A percentile compares a stretch with the other conserved stretches of the same genome.
Conservation (phyloP, 441 rosid genomes). For the Kokia cookei region DNA sequence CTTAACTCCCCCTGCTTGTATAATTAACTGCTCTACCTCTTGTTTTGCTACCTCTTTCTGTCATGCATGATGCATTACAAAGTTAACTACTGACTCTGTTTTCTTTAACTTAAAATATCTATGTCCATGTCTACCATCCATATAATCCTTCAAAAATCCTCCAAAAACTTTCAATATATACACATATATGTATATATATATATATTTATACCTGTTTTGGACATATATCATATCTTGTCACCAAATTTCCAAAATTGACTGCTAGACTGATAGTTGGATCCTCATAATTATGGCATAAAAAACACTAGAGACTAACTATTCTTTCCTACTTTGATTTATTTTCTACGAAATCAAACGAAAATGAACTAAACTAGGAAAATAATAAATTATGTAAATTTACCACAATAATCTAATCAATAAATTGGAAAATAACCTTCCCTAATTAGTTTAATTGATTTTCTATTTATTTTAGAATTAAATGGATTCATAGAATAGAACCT, state of each 20-base stretch:
- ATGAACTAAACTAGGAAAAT: not conserved
- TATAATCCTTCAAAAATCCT: no score
- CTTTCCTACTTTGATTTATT: not conserved
- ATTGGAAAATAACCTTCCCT: not conserved
- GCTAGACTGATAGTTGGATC: not conserved
- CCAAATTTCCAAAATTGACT: not conserved
- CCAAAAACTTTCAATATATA: no score
- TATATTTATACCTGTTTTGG: no score
- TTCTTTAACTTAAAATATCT: no score
- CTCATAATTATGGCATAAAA: not conserved
- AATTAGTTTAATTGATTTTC: not conserved
- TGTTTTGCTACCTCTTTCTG: constrained; percentile 51
- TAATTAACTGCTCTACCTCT: constrained; percentile 55
- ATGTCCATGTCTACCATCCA: no score
- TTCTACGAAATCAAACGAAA: not conserved
- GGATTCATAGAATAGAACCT: no score
- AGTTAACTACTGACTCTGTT: not conserved
- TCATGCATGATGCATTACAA: not conserved
- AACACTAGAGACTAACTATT: not conserved
- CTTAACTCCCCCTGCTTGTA: constrained; percentile 54
- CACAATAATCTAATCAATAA: not conserved
- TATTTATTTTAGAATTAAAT: not conserved
- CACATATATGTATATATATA: no score
- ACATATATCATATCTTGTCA: no score
- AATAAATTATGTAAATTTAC: not conserved